phyloP scores from a whole-genome alignment of 257 asterid genomes.

The Perilla frutescens region DNA sequence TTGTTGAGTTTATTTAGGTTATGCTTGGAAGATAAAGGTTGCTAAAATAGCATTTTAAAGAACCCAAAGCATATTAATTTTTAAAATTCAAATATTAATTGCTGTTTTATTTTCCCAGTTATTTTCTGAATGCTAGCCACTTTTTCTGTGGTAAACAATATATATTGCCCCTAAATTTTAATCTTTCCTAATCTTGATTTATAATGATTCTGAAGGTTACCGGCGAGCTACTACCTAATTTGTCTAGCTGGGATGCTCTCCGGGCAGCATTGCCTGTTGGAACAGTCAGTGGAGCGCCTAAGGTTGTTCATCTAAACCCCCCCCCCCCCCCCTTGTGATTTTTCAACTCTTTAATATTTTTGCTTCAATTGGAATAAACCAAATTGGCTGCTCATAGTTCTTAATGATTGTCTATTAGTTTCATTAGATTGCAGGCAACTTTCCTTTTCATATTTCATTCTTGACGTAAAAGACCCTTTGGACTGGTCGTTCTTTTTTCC shows the following conservation, averaged over 20 bases:
- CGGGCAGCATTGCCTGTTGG: conserved; percentile 99
- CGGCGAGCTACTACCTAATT: conserved; percentile 72
- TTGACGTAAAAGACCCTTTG: too few species aligned
- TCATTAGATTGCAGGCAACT: background rate
- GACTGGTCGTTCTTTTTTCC: background rate
- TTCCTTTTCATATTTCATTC: background rate
- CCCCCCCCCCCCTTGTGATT: background rate
- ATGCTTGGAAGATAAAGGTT: conserved; percentile 15
- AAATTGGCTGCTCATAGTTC: background rate
- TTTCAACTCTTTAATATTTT: background rate
- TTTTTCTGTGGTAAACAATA: background rate
- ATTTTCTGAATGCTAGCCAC: conserved; percentile 15
- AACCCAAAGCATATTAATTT: background rate
- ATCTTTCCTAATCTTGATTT: conserved; percentile 3
- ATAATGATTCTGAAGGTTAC: conserved; percentile 65
- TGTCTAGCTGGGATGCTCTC: conserved; percentile 95
- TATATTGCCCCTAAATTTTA: conserved; percentile 20
- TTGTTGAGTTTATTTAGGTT: conserved; percentile 16
- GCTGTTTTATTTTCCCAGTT: conserved; percentile 3
- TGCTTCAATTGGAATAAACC: background rate
- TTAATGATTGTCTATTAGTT: background rate
- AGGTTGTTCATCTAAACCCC: conserved; percentile 61
- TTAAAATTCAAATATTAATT: conserved; percentile 1
- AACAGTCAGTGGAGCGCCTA: conserved; percentile 99
- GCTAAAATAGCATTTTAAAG: conserved; percentile 7